Evolutionary conservation across 148 eudicot genomes (phyloP), one percentile per base, ranked within the genome.

Genomic region (Linanthus parryae): DNA sequence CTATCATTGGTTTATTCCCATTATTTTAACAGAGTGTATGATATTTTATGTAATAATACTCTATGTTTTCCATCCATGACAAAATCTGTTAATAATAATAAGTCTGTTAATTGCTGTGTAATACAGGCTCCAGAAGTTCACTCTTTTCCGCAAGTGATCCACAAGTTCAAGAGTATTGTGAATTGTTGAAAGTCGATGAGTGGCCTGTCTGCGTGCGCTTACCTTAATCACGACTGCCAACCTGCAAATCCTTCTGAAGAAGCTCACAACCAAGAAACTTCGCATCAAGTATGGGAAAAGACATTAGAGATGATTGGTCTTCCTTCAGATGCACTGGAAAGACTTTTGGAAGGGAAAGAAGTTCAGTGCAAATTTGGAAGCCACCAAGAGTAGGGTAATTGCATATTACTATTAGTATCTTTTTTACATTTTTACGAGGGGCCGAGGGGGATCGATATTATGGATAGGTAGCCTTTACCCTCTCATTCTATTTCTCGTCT

Each of bases 71-170:
- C n/a, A n/a, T n/a, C n/a, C n/a, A n/a, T n/a, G n/a, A n/a, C n/a
- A n/a, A n/a, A n/a, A n/a, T n/a, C n/a, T n/a, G n/a, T n/a, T n/a
- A n/a, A n/a, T n/a, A n/a, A n/a, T n/a, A n/a, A n/a, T n/a, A n/a
- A n/a, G n/a, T n/a, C n/a, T n/a, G n/a, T n/a, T n/a, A n/a, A n/a
- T n/a, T n/a, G n/a, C n/a, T n/a, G n/a, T n/a, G n/a, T n/a, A 13
- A 44, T 61, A 51, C 76, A 92, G 98, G 98, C 42, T 75, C 94
- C 35, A 72, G 98, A 77, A 92, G 96, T 53, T 62, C 98, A 21
- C 86, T 92, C 16, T 92, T 92, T 69, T 94, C 94, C 31, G 96
- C 96, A 17, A 92, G 90, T 14, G 98, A 92, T 63, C 96, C 98
- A 33, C 98, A 92, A 59, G 69, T 92, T 57, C 83, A 80, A 0